These are phyloP conservation scores for Polyplosphaeria fusca DNA, from an alignment of 495 filamentous ascomycete species.

Conservation along the genomic window DNA sequence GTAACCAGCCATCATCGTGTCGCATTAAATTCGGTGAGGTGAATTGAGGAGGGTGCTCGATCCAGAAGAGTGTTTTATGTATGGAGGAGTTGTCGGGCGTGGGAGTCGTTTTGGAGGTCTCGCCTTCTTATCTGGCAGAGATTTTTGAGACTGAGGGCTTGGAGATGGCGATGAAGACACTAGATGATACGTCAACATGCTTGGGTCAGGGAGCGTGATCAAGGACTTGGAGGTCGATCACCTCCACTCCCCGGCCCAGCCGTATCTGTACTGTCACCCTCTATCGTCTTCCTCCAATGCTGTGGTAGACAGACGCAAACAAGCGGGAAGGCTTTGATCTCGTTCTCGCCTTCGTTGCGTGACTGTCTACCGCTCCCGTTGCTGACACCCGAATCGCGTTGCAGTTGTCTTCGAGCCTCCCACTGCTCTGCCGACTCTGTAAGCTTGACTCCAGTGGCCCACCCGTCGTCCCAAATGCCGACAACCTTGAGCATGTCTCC, in stretches of 20 bases:
- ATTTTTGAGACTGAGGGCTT: not conserved
- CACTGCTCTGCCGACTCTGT: slow-evolving; percentile 84
- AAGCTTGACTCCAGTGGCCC: slow-evolving; percentile 89
- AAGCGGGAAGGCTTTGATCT: slow-evolving; percentile 97
- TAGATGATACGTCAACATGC: slow-evolving; percentile 25
- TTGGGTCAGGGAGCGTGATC: slow-evolving; percentile 7
- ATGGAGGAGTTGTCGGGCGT: slow-evolving; percentile 5
- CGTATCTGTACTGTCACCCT: slow-evolving; percentile 58
- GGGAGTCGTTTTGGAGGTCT: slow-evolving; percentile 8
- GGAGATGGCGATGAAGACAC: slow-evolving; percentile 15
- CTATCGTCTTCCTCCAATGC: slow-evolving; percentile 96
- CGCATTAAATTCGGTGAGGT: slow-evolving; percentile 24
- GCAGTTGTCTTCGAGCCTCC: slow-evolving; percentile 68
- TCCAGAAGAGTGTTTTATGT: slow-evolving; percentile 11
- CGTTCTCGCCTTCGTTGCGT: slow-evolving; percentile 63
- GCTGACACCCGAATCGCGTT: slow-evolving; percentile 91
- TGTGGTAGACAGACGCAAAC: slow-evolving; percentile 97
- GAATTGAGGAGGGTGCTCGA: slow-evolving; percentile 27
- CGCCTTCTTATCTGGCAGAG: not conserved
- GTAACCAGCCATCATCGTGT: slow-evolving; percentile 30
- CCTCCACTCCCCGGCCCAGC: slow-evolving; percentile 24
- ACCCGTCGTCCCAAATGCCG: slow-evolving; percentile 99
- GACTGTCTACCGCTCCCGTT: slow-evolving; percentile 63
- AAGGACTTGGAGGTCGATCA: slow-evolving; percentile 29
- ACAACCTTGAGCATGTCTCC: slow-evolving; percentile 99